Conservation (phyloP, 225 moss, liverwort and hornwort species). For the Lunularia cruciata region DNA sequence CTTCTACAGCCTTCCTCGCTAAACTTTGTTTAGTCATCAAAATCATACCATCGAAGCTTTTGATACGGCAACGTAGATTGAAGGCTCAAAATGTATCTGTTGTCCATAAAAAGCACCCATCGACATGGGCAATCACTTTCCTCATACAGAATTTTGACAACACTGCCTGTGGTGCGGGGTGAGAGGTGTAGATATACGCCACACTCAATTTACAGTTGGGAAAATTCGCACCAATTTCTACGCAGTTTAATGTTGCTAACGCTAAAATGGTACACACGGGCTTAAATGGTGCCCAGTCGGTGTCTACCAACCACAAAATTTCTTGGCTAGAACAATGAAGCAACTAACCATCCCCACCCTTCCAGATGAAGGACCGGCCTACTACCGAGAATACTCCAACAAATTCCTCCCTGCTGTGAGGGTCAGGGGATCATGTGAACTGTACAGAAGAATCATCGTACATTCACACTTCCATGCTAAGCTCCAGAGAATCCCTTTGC, state of each 20-base stretch:
- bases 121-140: too few relatives aligned
- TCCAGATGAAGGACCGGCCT: neutral
- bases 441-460: slow-evolving; percentile 25
- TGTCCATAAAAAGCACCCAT: too few relatives aligned
- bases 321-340: slow-evolving; percentile 13
- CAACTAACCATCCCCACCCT: slow-evolving; percentile 21
- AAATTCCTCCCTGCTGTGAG: slow-evolving; percentile 15
- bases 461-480: slow-evolving; percentile 21
- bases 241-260: slow-evolving; percentile 1
- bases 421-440: slow-evolving; percentile 18
- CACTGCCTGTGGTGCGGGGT: slow-evolving; percentile 19
- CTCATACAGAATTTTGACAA: too few relatives aligned
- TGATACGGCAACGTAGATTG: too few relatives aligned
- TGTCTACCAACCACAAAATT: slow-evolving; percentile 17
- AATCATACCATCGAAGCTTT: too few relatives aligned
- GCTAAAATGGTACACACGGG: slow-evolving; percentile 24
- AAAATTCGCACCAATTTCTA: slow-evolving; percentile 15
- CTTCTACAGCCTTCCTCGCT: too few relatives aligned
- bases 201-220: slow-evolving; percentile 19
- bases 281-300: neutral
- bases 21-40: too few relatives aligned
- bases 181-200: slow-evolving; percentile 6
- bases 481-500: neutral
- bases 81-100: too few relatives aligned
- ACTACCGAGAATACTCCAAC: slow-evolving; percentile 5